A percentile compares a stretch with the other conserved stretches of the same genome.
Conservation (phyloP, 148 eudicot species). For the Dianthus caryophyllus region DNA sequence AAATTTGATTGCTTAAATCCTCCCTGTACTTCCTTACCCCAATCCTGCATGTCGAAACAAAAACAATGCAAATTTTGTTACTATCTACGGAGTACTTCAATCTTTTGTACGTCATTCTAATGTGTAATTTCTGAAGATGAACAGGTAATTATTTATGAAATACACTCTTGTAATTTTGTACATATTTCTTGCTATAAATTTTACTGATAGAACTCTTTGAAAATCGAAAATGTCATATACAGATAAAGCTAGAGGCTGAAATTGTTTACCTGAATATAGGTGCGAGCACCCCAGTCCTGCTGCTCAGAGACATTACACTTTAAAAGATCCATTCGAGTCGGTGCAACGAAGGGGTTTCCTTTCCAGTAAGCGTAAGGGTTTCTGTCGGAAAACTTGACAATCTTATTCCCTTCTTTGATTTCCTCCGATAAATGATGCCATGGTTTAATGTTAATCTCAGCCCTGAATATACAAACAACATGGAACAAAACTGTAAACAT, state of each 20-base stretch:
- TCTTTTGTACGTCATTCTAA: no score
- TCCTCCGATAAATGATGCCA: slow-evolving; percentile 58
- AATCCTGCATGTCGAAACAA: slow-evolving; percentile 42
- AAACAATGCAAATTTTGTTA: background rate
- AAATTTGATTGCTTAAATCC: slow-evolving; percentile 66
- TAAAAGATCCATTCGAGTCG: slow-evolving; percentile 60
- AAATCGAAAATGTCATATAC: no score
- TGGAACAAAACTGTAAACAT: background rate
- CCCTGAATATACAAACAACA: slow-evolving; percentile 32
- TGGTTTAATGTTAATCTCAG: slow-evolving; percentile 74
- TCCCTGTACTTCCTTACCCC: slow-evolving; percentile 44
- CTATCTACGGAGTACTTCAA: no score
- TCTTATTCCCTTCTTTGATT: slow-evolving; percentile 60
- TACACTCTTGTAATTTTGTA: no score
- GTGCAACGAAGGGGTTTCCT: slow-evolving; percentile 68
- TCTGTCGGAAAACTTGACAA: slow-evolving; percentile 47
- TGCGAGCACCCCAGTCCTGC: slow-evolving; percentile 73
- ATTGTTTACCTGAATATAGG: slow-evolving; percentile 48
- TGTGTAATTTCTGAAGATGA: no score
- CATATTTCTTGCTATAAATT: no score
- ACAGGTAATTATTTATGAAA: no score
- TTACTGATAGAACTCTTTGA: no score
- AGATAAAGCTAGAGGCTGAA: background rate
- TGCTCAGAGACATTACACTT: slow-evolving; percentile 62
- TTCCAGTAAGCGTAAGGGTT: slow-evolving; percentile 85